Conservation (phyloP, 305 asterid species). For the Coffea humblotiana region DNA sequence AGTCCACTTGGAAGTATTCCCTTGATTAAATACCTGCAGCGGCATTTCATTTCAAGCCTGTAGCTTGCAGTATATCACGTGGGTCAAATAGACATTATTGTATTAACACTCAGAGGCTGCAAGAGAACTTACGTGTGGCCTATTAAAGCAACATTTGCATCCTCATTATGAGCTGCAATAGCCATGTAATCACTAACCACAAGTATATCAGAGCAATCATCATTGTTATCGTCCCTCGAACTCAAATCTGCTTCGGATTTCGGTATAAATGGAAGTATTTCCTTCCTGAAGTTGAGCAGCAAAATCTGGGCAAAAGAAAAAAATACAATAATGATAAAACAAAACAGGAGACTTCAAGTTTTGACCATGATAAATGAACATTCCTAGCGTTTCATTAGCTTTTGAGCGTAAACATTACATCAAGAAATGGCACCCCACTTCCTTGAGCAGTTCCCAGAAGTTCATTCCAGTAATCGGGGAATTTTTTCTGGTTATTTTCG, state of each 20-base stretch:
- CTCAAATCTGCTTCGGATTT: constrained; percentile 25
- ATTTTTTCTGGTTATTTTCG: constrained; percentile 45
- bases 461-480: constrained; percentile 73
- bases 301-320: constrained; percentile 49
- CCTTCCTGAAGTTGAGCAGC: constrained; percentile 83
- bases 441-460: constrained; percentile 75
- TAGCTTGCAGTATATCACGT: neutral
- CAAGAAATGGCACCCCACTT: constrained; percentile 62
- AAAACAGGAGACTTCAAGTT: neutral
- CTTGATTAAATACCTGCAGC: constrained; percentile 68
- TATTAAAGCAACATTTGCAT: constrained; percentile 76
- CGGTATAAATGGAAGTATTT: constrained; percentile 63
- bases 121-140: constrained; percentile 61
- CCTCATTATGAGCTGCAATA: constrained; percentile 87
- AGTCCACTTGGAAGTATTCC: constrained; percentile 46
- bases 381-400: neutral
- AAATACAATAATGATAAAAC: neutral
- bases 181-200: constrained; percentile 74
- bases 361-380: neutral
- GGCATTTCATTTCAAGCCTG: neutral
- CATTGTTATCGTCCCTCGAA: constrained; percentile 32
- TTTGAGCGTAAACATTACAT: constrained; percentile 32
- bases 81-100: neutral
- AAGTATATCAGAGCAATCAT: constrained; percentile 76
- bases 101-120: neutral